phyloP scores from a whole-genome alignment of 306 rosid species.

The Bauhinia variegata region DNA sequence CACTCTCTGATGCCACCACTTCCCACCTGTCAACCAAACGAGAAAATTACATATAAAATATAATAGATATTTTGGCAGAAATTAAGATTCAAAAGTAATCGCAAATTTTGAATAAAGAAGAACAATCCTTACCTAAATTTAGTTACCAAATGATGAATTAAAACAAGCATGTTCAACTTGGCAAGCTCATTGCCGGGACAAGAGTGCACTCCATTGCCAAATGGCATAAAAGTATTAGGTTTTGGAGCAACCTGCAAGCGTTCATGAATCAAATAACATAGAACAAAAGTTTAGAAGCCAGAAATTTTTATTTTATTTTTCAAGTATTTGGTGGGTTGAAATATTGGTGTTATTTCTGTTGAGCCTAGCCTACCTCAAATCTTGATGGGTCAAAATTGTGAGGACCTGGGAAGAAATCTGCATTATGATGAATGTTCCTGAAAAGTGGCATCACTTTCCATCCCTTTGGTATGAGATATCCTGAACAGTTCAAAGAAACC shows the following conservation, averaged over 20 bases:
- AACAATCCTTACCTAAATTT: conserved; percentile 58
- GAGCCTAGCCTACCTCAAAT: conserved; percentile 64
- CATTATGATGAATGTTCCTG: conserved; percentile 87
- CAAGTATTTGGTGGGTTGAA: conserved; percentile 10
- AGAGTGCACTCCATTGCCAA: conserved; percentile 85
- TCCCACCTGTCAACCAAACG: conserved; percentile 71
- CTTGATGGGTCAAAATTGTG: conserved; percentile 85
- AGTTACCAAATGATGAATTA: conserved; percentile 75
- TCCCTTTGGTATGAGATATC: conserved; percentile 91
- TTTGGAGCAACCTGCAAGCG: conserved; percentile 63
- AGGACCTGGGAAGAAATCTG: conserved; percentile 72
- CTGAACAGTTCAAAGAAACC: conserved; percentile 42
- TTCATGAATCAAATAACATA: conserved; percentile 7
- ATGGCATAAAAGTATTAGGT: conserved; percentile 84
- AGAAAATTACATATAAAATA: background rate
- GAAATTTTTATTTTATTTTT: background rate
- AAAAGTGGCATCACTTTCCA: conserved; percentile 99
- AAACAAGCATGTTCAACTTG: conserved; percentile 71
- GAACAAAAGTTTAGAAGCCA: background rate
- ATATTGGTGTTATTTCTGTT: background rate
- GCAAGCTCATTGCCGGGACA: conserved; percentile 96
- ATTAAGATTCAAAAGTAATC: background rate
- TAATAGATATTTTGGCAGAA: too few species aligned
- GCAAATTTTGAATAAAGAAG: conserved; percentile 10
- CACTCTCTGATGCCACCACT: conserved; percentile 61